Base-by-base conservation (phyloP, 805 yeast species). In the Lipomyces sp. region DNA sequence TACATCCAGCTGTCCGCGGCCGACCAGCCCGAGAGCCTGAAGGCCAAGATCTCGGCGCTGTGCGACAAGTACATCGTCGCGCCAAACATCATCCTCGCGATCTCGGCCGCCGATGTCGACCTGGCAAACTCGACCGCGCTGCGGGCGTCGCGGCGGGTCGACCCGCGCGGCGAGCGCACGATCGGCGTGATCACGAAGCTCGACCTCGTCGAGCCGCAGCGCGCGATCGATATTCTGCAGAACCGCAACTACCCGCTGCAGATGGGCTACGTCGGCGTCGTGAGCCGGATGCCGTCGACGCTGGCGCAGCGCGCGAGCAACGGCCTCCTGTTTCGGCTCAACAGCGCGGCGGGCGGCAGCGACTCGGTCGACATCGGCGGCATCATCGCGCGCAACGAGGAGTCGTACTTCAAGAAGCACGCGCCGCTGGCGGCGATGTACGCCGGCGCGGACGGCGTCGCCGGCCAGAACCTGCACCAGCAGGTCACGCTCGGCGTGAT, bases 251-350 rank as follows among this genome's bases (percentile, higher is more conserved):
- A 95, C 63, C 98, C 98, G 0, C 72, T 93, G 54, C 82, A 78
- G 61, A 86, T 93, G 95, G 99, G 99, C 0, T 93, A 93, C 65
- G 98, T 93, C 19, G 99, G 99, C 50, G 98, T 95, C n/a, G 84
- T 95, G 18, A 86, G 97, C 1, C 85, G 81, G 58, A 77, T 86
- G 0, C 95, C 93, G 1, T 41, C 65, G 1, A 32, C 46, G 14
- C 23, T 49, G 5, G 29, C 43, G 8, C 36, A 22, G 11, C 45
- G 49, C 13, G 45, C 46, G n/a, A 24, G 43, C 16, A 39, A 32
- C 19, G 49, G 50, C 14, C 7, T 45, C 21, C 26, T 53, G 32
- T 53, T 51, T 24, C 41, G 55, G 21, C 29, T 47, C 31, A 33
- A 33, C 23, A 37, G 49, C 13, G 31, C 36, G 82, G 83, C 67